phyloP scores from a whole-genome alignment of 73 alveolate genomes.

The Paramecium sonneborni region DNA sequence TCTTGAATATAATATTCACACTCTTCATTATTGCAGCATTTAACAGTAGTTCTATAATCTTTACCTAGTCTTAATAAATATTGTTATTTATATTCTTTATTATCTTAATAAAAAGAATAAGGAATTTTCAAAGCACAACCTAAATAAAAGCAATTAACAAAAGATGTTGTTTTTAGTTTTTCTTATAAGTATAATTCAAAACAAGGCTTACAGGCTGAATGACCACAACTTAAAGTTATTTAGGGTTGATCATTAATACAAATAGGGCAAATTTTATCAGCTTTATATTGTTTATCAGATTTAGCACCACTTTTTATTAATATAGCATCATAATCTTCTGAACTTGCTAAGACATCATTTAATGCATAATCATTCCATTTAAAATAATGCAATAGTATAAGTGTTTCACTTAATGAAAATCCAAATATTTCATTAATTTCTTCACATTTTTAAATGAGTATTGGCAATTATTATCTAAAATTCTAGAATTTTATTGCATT shows the following conservation, averaged over 20 bases:
- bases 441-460: neutral
- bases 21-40: neutral
- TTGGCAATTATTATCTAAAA: neutral
- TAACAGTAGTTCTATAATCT: neutral
- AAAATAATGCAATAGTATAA: neutral
- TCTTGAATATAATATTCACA: neutral
- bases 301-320: neutral
- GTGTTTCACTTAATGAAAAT: neutral
- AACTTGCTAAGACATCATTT: neutral
- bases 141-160: neutral
- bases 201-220: neutral
- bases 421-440: slow-evolving; percentile 11
- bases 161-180: neutral
- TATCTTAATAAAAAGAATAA: neutral
- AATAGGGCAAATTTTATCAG: neutral
- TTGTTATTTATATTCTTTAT: neutral
- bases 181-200: neutral
- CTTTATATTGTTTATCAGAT: neutral
- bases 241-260: neutral
- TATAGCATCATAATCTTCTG: neutral
- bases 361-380: slow-evolving; percentile 61
- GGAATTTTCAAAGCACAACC: slow-evolving; percentile 5
- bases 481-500: neutral
- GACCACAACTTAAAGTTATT: neutral
- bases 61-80: neutral